A percentile compares a stretch with the other conserved stretches of the same genome.
phyloP scores from a whole-genome alignment of 1,284 basidiomycete species.

The Ceratobasidium sp. region DNA sequence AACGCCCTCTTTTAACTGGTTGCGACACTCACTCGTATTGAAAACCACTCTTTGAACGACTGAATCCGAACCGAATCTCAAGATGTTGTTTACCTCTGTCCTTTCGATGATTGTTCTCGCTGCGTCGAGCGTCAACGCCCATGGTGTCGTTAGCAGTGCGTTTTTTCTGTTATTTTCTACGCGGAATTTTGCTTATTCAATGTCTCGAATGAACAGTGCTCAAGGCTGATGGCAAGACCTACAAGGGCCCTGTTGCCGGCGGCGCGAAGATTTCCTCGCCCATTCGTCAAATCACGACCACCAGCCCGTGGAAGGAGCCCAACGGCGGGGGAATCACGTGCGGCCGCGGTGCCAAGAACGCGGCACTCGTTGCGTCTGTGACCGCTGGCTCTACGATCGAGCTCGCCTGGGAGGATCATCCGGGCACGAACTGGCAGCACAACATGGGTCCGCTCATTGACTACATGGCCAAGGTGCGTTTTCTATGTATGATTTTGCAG shows the following conservation, averaged over 20 bases:
- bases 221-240: conserved; percentile 65
- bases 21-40: conserved; percentile 34
- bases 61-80: conserved; percentile 19
- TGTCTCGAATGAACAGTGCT: conserved; percentile 49
- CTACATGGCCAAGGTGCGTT: conserved; percentile 71
- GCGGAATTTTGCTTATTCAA: background rate
- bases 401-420: conserved; percentile 69
- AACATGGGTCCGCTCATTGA: conserved; percentile 75
- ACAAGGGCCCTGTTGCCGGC: conserved; percentile 59
- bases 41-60: conserved; percentile 24
- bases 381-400: conserved; percentile 70
- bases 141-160: conserved; percentile 12
- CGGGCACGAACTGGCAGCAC: conserved; percentile 69
- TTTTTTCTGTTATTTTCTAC: background rate
- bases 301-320: conserved; percentile 71
- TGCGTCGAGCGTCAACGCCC: conserved; percentile 18
- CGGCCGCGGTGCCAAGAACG: conserved; percentile 66
- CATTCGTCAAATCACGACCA: conserved; percentile 68
- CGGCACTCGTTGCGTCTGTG: conserved; percentile 64
- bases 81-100: conserved; percentile 36
- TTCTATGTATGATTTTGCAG: background rate
- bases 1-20: conserved; percentile 36
- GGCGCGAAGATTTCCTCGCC: conserved; percentile 59
- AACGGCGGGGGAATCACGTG: conserved; percentile 69
- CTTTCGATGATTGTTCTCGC: conserved; percentile 31